Percentiles rank a stretch among this genome's conserved stretches.
phyloP scores from a whole-genome alignment of 768 basidiomycete species.

The Mycena leptocephala region DNA sequence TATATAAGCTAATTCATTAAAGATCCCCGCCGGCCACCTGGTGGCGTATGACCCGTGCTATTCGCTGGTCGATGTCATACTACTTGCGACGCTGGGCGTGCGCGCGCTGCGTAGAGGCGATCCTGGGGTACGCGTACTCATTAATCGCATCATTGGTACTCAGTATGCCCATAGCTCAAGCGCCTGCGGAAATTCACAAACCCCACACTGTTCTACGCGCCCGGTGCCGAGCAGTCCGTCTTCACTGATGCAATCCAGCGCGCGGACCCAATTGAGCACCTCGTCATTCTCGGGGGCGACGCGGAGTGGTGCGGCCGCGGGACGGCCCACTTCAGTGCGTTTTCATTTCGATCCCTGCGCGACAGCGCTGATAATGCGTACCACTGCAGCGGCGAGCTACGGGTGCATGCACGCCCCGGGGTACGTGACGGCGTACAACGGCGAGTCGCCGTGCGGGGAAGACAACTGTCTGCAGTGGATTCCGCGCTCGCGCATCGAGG shows the following conservation, averaged over 20 bases:
- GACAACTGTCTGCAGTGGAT: constrained; percentile 22
- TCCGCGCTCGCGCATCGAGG: background rate
- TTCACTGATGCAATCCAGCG: constrained; percentile 29
- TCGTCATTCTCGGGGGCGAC: constrained; percentile 30
- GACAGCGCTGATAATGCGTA: background rate
- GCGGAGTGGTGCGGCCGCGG: constrained; percentile 18
- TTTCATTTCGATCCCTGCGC: background rate
- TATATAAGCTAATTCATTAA: background rate
- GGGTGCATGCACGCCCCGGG: background rate
- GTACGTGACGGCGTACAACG: background rate
- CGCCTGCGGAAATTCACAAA: constrained; percentile 25
- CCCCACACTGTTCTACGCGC: constrained; percentile 35
- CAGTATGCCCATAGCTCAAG: background rate
- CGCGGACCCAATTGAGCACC: constrained; percentile 19
- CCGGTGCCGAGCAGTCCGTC: constrained; percentile 29
- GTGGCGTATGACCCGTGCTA: constrained; percentile 36
- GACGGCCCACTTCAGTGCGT: constrained; percentile 10
- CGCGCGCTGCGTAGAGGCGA: constrained; percentile 24
- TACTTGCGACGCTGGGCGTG: constrained; percentile 30
- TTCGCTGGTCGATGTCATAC: constrained; percentile 29
- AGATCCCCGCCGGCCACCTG: constrained; percentile 29
- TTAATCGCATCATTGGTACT: background rate
- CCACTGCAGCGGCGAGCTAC: constrained; percentile 14
- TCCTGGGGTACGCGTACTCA: constrained; percentile 13
- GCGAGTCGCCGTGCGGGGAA: constrained; percentile 21